Evolutionary conservation across 2,329 filamentous ascomycete genomes (phyloP).

Genomic region (Neofusicoccum cordaticola): DNA sequence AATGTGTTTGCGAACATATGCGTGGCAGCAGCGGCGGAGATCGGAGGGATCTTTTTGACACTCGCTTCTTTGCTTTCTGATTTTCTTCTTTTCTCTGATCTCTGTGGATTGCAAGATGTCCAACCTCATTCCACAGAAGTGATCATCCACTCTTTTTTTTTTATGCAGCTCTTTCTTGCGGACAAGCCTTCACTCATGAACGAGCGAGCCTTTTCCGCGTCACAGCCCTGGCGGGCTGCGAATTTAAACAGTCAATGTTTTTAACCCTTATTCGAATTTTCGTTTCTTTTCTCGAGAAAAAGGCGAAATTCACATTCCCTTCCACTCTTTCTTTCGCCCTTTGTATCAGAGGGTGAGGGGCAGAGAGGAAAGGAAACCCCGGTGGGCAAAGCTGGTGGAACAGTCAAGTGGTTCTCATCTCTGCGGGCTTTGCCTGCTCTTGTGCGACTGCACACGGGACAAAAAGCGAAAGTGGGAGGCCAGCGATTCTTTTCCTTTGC

Average conservation of each 20-base stretch:
- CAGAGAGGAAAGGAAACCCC: too few relatives aligned
- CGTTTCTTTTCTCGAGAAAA: neutral
- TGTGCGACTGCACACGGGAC: neutral
- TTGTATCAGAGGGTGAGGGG: too few relatives aligned
- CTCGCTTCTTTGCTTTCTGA: neutral
- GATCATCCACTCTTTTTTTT: neutral
- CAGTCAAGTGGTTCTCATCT: neutral
- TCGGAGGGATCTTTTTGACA: neutral
- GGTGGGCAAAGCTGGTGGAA: neutral
- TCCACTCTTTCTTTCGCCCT: neutral
- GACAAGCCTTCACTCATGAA: neutral
- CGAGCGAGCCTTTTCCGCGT: neutral
- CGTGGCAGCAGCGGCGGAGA: neutral
- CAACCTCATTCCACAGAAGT: neutral
- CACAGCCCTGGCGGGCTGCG: neutral
- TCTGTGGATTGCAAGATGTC: neutral
- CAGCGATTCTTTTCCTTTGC: neutral
- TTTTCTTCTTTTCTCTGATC: neutral
- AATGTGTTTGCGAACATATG: slow-evolving; percentile 5
- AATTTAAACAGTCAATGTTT: neutral
- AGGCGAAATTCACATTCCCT: neutral
- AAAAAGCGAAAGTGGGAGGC: neutral
- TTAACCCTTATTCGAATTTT: neutral
- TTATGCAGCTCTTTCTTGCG: neutral
- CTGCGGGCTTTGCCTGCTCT: neutral